These are phyloP conservation scores for Cetradonia linearis DNA, from an alignment of 495 filamentous ascomycete species.

Conservation along the genomic window DNA sequence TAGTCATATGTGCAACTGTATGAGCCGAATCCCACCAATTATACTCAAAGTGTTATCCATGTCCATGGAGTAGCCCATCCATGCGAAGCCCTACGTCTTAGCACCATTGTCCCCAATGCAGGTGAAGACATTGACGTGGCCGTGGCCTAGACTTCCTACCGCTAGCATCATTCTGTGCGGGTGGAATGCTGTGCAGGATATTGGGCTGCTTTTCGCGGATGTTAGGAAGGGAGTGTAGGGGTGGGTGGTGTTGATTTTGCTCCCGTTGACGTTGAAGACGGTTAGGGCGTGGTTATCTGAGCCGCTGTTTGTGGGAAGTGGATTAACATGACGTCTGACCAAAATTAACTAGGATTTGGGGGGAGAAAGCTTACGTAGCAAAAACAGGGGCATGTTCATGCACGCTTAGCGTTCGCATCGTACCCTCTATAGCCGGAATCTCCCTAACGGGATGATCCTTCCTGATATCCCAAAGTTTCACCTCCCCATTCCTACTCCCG, in stretches of 20 bases:
- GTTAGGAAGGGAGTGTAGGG: conserved; percentile 84
- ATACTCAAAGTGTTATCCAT: neutral
- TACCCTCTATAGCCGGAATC: conserved; percentile 63
- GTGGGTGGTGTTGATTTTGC: conserved; percentile 65
- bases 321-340: conserved; percentile 1
- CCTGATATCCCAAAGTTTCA: conserved; percentile 93
- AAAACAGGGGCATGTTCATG: conserved; percentile 97
- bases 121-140: conserved; percentile 62
- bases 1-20: neutral
- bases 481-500: conserved; percentile 79
- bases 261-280: conserved; percentile 78
- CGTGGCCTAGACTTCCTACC: conserved; percentile 62
- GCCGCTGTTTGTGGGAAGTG: conserved; percentile 44
- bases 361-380: conserved; percentile 61
- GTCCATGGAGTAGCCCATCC: too few species aligned
- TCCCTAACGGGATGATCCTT: conserved; percentile 64
- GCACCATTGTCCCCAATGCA: conserved; percentile 30
- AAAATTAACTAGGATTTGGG: neutral
- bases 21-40: neutral
- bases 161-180: conserved; percentile 90
- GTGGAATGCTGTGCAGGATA: conserved; percentile 87
- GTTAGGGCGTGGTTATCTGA: conserved; percentile 81
- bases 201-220: conserved; percentile 63
- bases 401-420: conserved; percentile 73
- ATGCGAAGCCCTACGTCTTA: neutral